phyloP scores from a whole-genome alignment of 495 filamentous ascomycete genomes.

The Tetracladium marchalianum region DNA sequence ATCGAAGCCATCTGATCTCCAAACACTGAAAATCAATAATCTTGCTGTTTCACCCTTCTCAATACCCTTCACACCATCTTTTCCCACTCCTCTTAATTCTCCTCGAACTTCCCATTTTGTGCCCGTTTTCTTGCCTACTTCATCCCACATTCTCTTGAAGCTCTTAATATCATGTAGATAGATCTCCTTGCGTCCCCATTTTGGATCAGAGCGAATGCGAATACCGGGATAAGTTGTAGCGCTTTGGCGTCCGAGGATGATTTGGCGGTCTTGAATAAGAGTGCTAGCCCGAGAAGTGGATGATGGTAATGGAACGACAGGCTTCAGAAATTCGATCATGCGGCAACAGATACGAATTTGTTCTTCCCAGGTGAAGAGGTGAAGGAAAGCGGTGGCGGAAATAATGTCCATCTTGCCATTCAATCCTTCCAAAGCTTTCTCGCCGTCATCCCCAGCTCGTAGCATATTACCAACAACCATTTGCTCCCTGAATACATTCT shows the following conservation, averaged over 20 bases:
- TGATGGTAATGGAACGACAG: too few species aligned
- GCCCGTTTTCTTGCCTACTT: constrained; percentile 12
- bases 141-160: constrained; percentile 14
- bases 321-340: too few species aligned
- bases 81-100: too few species aligned
- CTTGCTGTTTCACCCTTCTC: too few species aligned
- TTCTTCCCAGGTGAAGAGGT: constrained; percentile 24
- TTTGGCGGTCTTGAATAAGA: background rate
- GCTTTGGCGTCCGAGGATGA: background rate
- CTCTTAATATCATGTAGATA: constrained; percentile 11
- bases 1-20: too few species aligned
- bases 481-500: constrained; percentile 11
- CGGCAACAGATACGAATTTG: constrained; percentile 15
- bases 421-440: background rate
- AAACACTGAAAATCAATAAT: too few species aligned
- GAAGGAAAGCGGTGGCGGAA: constrained; percentile 21
- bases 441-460: constrained; percentile 1
- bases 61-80: too few species aligned
- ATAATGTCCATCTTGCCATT: constrained; percentile 22
- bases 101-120: constrained; percentile 5
- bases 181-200: background rate
- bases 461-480: constrained; percentile 17
- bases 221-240: background rate
- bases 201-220: too few species aligned
- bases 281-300: too few species aligned